These are phyloP conservation scores for Penicillium desertorum DNA, from an alignment of 495 filamentous ascomycete species.

Conservation along the genomic window DNA sequence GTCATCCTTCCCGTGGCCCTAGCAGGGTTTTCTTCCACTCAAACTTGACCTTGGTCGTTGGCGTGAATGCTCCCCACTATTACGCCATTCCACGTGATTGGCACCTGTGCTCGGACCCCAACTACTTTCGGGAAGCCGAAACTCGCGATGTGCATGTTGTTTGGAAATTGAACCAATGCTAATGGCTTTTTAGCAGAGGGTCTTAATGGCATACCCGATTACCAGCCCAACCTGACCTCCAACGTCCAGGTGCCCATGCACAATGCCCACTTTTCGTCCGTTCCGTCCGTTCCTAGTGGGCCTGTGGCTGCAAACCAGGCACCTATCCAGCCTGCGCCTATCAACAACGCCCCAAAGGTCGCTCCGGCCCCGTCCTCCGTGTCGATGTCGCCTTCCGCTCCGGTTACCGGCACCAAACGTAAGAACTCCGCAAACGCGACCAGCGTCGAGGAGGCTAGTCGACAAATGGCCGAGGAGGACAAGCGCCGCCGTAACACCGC, in stretches of 20 bases:
- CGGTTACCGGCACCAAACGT: conserved; percentile 38
- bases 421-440: conserved; percentile 41
- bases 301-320: conserved; percentile 22
- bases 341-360: conserved; percentile 21
- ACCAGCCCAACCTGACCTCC: conserved; percentile 32
- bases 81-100: conserved; percentile 48
- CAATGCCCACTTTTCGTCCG: conserved; percentile 29
- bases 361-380: conserved; percentile 21
- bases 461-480: conserved; percentile 88
- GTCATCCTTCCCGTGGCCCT: conserved; percentile 20
- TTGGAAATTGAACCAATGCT: conserved; percentile 16
- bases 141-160: conserved; percentile 12
- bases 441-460: conserved; percentile 51
- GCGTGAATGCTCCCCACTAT: conserved; percentile 33
- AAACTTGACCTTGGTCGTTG: conserved; percentile 25
- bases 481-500: conserved; percentile 97
- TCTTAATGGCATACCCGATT: conserved; percentile 40
- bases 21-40: conserved; percentile 7
- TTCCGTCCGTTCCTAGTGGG: conserved; percentile 25
- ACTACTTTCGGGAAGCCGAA: conserved; percentile 12
- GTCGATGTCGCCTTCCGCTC: conserved; percentile 19
- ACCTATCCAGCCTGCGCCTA: conserved; percentile 27
- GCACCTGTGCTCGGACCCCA: not conserved
- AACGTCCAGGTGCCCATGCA: conserved; percentile 31
- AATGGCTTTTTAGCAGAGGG: conserved; percentile 31